These are phyloP conservation scores for Phascolomyces articulosus DNA, from an alignment of 371 early-diverging fungal species.

Conservation along the genomic window DNA sequence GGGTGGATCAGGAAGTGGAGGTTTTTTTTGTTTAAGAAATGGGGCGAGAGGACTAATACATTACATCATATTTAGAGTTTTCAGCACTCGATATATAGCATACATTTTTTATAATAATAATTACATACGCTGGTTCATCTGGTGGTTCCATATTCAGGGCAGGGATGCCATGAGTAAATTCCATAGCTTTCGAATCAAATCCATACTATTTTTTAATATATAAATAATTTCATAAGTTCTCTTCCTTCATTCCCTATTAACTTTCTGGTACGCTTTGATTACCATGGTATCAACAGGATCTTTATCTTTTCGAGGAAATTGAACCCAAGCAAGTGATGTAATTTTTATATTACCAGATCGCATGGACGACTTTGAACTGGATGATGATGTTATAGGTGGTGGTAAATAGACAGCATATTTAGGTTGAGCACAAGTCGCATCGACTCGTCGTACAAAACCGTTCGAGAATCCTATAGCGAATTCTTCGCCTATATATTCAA, in stretches of 20 bases:
- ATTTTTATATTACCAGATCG: background rate
- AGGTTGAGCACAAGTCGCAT: background rate
- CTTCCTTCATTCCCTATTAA: no score
- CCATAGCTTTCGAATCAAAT: slow-evolving; percentile 8
- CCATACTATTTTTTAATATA: background rate
- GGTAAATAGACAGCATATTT: slow-evolving; percentile 1
- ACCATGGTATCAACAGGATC: background rate
- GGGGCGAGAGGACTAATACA: slow-evolving; percentile 8
- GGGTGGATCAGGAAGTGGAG: slow-evolving; percentile 12
- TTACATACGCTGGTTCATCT: slow-evolving; percentile 12
- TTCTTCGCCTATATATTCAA: slow-evolving; percentile 8
- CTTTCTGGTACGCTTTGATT: no score
- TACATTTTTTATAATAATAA: no score
- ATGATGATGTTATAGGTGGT: background rate
- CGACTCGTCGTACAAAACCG: slow-evolving; percentile 7
- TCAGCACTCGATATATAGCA: no score
- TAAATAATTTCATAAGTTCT: no score
- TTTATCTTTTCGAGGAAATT: background rate
- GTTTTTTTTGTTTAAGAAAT: background rate
- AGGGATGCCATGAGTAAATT: background rate
- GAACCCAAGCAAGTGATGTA: slow-evolving; percentile 9
- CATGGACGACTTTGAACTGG: background rate
- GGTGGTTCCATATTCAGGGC: slow-evolving; percentile 12
- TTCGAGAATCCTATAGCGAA: slow-evolving; percentile 7
- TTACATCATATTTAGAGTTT: no score